Base-by-base conservation (phyloP, 169 alveolate species). In the Plasmodium cynomolgi region DNA sequence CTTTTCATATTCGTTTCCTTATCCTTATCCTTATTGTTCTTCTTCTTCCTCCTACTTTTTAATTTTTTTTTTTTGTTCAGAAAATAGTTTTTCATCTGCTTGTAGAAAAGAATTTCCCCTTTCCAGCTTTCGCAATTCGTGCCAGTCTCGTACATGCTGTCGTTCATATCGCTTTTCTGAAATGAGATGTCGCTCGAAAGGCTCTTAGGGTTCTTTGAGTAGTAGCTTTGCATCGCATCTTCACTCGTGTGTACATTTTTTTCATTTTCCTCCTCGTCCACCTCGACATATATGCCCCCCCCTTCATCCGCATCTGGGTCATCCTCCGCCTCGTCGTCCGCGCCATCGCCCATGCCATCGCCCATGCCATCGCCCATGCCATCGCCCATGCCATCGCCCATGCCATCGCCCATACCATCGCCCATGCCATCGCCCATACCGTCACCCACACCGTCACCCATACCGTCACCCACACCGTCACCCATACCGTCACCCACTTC, bases 71-170 rank as follows among this genome's bases (percentile, higher is more conserved):
- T 84, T 26, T 84, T 84, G 47, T 84, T 84, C 9, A 71, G 26
- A 39, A 84, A 56, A 34, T 84, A 84, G 33, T 84, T 84, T 84
- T 84, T 84, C 58, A 84, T 34, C 13, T 72, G 74, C 33, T 71
- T 26, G 77, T 84, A 84, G 58, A 84, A 84, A 29, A 84, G 26
- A 23, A 84, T 56, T 29, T 82, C 90, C 26, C 41, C 37, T 33
- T 31, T 82, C 33, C 37, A 31, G 7, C 39, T 58, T 82, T 33
- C 90, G 37, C 37, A n/a, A 31, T 34, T 50, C 33, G 26, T 20
- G 15, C 13, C 58, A 3, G 29, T 9, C 79, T 82, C 90, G 3
- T 41, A 15, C 33, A 58, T 8, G 34, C 58, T 54, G 71, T 54
- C 80, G 79, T 50, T 54, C 41, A 23, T 0, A 1, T 54, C 90